Evolutionary conservation across 2,329 filamentous ascomycete genomes (phyloP).

Genomic region (Phoma herbarum): DNA sequence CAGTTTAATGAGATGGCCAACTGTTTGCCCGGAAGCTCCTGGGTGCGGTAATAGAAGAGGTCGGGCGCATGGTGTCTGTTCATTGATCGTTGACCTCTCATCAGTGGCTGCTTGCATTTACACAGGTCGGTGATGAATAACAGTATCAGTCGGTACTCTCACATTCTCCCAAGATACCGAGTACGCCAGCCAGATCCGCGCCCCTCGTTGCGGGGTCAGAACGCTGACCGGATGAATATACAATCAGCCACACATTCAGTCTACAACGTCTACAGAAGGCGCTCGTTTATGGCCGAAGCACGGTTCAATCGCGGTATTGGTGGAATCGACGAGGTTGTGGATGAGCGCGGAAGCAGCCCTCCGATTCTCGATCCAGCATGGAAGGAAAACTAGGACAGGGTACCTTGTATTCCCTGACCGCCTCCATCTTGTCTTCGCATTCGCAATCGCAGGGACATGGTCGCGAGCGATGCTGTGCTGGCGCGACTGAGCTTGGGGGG

Average conservation of each 20-base stretch:
- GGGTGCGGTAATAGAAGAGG: neutral
- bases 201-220: neutral
- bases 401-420: slow-evolving; percentile 38
- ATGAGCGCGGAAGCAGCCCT: slow-evolving; percentile 32
- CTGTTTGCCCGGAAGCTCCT: too few species aligned
- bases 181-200: neutral
- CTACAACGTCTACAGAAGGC: slow-evolving; percentile 20
- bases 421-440: slow-evolving; percentile 22
- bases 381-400: slow-evolving; percentile 27
- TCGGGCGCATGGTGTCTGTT: neutral
- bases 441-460: slow-evolving; percentile 23
- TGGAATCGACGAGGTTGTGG: slow-evolving; percentile 3
- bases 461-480: slow-evolving; percentile 20
- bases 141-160: neutral
- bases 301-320: neutral
- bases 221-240: slow-evolving; percentile 3
- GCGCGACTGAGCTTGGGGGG: slow-evolving; percentile 8
- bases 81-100: neutral
- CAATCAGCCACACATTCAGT: slow-evolving; percentile 23
- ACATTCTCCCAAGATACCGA: neutral
- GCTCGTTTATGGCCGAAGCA: slow-evolving; percentile 8
- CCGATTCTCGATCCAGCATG: slow-evolving; percentile 31
- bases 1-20: neutral
- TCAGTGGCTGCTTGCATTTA: too few species aligned
- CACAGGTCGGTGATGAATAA: neutral